Base-by-base conservation (phyloP, 768 basidiomycete genomes). In the Paxillus ammoniavirescens region DNA sequence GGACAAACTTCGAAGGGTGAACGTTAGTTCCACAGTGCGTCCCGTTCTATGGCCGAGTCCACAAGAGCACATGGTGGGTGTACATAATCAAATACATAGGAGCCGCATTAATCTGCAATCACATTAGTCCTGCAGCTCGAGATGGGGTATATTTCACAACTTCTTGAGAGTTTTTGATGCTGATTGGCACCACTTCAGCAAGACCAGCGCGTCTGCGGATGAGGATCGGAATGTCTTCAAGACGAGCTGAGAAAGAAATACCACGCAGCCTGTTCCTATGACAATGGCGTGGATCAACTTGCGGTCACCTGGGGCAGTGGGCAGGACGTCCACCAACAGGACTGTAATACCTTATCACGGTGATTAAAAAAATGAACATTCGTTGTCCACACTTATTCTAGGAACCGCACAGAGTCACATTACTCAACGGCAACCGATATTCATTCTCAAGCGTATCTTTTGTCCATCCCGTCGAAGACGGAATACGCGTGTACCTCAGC, bases 401-500 rank as follows among this genome's bases (percentile, higher is more conserved):
- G 17, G 49, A 49, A 50, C 33, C 42, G 18, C 37, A 21, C 21
- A 31, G 31, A 31, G 31, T 23, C 41, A 42, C 41, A 8, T 14
- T 42, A 17, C 41, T n/a, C 7, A 41, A 47, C 8, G 68, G 63
- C 33, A 54, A 26, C 21, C 21, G 42, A 55, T 72, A 65, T 9
- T 67, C 69, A 14, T 65, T 59, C 55, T 60, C 52, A 42, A 51
- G 33, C 14, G 63, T 68, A 53, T 58, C 50, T 48, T 54, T 59
- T 36, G n/a, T 50, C 58, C 38, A 61, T 60, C 18, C 52, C 54
- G 9, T 61, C 64, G 49, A 57, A 58, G 10, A 53, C 65, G 10
- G 53, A 58, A 51, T 54, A 59, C 4, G 66, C 57, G n/a, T 68
- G 60, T 54, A 55, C 63, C 42, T 65, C 65, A 9, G 62, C 65